phyloP scores from a whole-genome alignment of 2,329 filamentous ascomycete genomes.

The Diaporthe sp. region DNA sequence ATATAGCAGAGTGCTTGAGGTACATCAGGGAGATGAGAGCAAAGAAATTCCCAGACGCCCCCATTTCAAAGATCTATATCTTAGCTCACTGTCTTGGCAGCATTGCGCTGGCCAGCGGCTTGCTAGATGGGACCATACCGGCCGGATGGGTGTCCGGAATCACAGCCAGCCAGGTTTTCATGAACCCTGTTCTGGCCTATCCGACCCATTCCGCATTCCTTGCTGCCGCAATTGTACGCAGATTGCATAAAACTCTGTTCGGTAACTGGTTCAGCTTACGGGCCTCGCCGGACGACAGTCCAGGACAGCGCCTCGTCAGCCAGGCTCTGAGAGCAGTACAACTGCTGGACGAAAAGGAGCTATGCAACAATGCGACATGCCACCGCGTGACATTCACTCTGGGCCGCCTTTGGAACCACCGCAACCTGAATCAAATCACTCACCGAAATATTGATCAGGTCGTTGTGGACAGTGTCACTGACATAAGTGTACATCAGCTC shows the following conservation, averaged over 20 bases:
- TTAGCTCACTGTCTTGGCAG: conserved; percentile 75
- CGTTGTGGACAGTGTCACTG: conserved; percentile 71
- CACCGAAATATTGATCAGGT: conserved; percentile 68
- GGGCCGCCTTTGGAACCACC: conserved; percentile 74
- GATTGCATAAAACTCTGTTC: no score
- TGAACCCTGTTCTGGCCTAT: conserved; percentile 67
- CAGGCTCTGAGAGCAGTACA: conserved; percentile 71
- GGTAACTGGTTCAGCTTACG: conserved; percentile 64
- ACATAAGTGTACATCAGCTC: neutral
- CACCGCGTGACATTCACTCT: conserved; percentile 71
- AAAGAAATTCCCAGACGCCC: no score
- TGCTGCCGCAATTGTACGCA: no score
- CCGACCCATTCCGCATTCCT: conserved; percentile 57
- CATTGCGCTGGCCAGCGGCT: conserved; percentile 67
- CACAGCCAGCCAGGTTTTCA: conserved; percentile 72
- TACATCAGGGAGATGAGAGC: no score
- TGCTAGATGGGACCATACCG: conserved; percentile 73
- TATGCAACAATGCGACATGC: conserved; percentile 72
- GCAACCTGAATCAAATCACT: conserved; percentile 74
- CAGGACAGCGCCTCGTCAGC: conserved; percentile 64
- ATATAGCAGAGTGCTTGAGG: no score
- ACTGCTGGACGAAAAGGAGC: conserved; percentile 60
- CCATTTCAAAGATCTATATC: conserved; percentile 58
- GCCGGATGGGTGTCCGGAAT: conserved; percentile 69
- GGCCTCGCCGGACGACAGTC: conserved; percentile 58